phyloP scores from a whole-genome alignment of 148 eudicot species.

The Heliamphora exappendiculata region DNA sequence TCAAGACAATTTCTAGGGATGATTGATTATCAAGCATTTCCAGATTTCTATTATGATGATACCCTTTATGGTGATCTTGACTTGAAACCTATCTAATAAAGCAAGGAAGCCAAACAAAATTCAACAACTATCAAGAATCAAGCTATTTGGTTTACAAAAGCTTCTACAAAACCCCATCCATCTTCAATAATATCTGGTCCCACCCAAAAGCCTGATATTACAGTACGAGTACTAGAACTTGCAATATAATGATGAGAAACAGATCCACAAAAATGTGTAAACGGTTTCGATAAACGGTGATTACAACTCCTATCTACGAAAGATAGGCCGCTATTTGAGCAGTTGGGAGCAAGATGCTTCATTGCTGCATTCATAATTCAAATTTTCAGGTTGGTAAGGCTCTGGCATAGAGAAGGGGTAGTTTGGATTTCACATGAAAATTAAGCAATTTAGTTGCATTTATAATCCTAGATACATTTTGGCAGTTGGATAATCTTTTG shows the following conservation, averaged over 20 bases:
- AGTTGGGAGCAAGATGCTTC: constrained; percentile 13
- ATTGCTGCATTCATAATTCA: constrained; percentile 28
- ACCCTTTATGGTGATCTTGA: background rate
- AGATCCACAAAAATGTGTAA: constrained; percentile 9
- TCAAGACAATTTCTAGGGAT: background rate
- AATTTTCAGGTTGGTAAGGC: background rate
- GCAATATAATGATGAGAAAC: constrained; percentile 19
- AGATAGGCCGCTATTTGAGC: constrained; percentile 17
- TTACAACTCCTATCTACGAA: constrained; percentile 8
- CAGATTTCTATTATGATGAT: background rate
- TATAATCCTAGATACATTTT: background rate
- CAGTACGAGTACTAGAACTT: constrained; percentile 19
- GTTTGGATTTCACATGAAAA: too few species aligned
- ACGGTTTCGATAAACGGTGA: constrained; percentile 4
- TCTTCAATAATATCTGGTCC: constrained; percentile 84
- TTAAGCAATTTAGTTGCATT: too few species aligned
- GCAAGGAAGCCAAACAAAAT: constrained; percentile 22
- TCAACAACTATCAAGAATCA: constrained; percentile 15
- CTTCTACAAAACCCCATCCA: constrained; percentile 83
- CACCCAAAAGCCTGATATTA: constrained; percentile 65
- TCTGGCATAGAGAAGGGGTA: too few species aligned
- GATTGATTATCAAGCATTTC: background rate
- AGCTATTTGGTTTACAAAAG: constrained; percentile 31
- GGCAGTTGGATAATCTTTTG: background rate
- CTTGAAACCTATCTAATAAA: background rate